Base-by-base conservation (phyloP, 164 flowering plant genomes). In the Paratinospora sagittata region DNA sequence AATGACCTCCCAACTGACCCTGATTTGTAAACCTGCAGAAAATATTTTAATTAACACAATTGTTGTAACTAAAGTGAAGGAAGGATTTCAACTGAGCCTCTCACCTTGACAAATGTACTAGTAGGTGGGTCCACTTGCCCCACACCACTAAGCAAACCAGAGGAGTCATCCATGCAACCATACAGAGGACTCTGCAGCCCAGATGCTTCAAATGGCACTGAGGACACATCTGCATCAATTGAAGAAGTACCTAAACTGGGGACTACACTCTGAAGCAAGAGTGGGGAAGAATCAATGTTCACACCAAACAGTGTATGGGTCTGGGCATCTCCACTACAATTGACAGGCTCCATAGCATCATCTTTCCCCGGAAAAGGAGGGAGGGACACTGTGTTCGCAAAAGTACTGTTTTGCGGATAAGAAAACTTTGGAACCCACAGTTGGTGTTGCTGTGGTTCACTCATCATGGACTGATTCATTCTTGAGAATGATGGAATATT, bases 1-100 rank as follows among this genome's bases (percentile, higher is more conserved):
- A 93, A 73, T 60, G 92, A 87, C 76, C 97, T 83, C 80, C 96
- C 98, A 66, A 89, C 87, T 11, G 85, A 85, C 16, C 96, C 96
- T 19, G 92, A 77, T 75, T 93, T 93, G 79, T 93, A 87, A 52
- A 93, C 95, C 98, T 93, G 78, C 68, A 81, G 11, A 73, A 70
- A 65, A 12, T n/a, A n/a, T n/a, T 33, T 24, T 21, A 73, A 55
- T 71, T 55, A 73, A 39, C 68, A 60, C 45, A 65, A 12, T 26
- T 26, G 17, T 19, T 17, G 13, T 21, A 10, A 24, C 24, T 17
- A 52, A 37, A 1, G 9, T 8, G 13, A 30, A 39, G 17, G 43
- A 68, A 27, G 11, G 37, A 17, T 11, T 13, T 65, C 30, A 47
- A n/a, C 71, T 58, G 66, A 34, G 0, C 26, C 64, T n/a, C 74